A percentile compares a stretch with the other conserved stretches of the same genome.
phyloP scores from a whole-genome alignment of 495 filamentous ascomycete species.

The Xeromyces bisporus region DNA sequence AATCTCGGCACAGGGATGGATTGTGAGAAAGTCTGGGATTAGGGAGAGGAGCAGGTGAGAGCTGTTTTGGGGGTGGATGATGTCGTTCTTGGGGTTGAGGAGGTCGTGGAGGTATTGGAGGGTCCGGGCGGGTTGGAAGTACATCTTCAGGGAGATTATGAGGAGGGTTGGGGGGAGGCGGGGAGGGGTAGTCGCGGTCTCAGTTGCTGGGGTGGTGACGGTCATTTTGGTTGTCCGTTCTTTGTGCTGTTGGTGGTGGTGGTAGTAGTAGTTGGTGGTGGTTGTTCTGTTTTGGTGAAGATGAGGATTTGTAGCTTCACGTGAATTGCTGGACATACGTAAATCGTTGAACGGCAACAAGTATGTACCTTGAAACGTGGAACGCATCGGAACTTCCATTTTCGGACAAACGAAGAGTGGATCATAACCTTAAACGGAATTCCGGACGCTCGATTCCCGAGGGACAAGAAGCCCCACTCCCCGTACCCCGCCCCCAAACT shows the following conservation, averaged over 20 bases:
- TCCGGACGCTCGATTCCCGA: neutral
- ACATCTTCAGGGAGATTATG: conserved; percentile 71
- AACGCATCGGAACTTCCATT: neutral
- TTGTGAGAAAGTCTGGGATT: conserved; percentile 58
- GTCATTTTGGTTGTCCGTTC: conserved; percentile 6
- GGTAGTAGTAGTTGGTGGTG: neutral
- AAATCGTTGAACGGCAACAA: neutral
- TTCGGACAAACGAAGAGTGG: too few species aligned
- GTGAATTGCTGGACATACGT: neutral
- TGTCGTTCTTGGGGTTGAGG: conserved; percentile 26
- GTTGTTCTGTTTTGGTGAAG: neutral
- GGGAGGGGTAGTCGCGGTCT: conserved; percentile 14
- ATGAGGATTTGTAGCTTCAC: neutral
- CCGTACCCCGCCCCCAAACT: too few species aligned
- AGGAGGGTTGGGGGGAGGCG: conserved; percentile 51
- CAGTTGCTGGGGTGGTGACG: conserved; percentile 5
- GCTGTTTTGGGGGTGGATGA: conserved; percentile 27
- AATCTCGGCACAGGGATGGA: conserved; percentile 38
- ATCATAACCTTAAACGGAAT: too few species aligned
- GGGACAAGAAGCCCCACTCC: too few species aligned
- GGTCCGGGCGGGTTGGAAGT: conserved; percentile 54
- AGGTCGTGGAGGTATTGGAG: conserved; percentile 42
- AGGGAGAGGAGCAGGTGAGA: conserved; percentile 77
- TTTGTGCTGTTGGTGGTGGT: neutral
- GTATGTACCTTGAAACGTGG: neutral